A percentile compares a stretch with the other conserved stretches of the same genome.
phyloP scores from a whole-genome alignment of 371 early-diverging fungal species.

The Apophysomyces ossiformis region DNA sequence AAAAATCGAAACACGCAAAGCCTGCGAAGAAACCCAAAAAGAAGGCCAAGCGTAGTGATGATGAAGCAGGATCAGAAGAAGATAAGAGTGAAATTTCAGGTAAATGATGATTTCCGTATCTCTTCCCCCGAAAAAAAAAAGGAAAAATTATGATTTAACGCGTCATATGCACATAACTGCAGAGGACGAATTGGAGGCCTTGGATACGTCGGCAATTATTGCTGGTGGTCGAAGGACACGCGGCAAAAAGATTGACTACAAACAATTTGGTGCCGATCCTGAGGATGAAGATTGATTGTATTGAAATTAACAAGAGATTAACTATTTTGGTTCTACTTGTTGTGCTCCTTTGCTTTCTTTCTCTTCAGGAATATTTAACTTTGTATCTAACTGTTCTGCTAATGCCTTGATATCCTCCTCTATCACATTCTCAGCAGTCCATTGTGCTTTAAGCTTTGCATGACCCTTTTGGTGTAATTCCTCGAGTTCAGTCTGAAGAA shows the following conservation, averaged over 20 bases:
- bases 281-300: slow-evolving; percentile 43
- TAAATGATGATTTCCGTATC: neutral
- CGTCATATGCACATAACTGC: neutral
- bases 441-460: slow-evolving; percentile 50
- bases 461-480: slow-evolving; percentile 34
- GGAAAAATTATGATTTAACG: neutral
- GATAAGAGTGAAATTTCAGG: slow-evolving; percentile 43
- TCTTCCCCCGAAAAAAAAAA: neutral
- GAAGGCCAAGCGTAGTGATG: slow-evolving; percentile 22
- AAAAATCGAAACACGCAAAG: slow-evolving; percentile 7
- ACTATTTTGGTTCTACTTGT: slow-evolving; percentile 1
- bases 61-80: slow-evolving; percentile 33
- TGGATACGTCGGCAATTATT: slow-evolving; percentile 72
- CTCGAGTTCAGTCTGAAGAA: slow-evolving; percentile 42
- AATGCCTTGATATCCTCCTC: slow-evolving; percentile 34
- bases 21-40: slow-evolving; percentile 13
- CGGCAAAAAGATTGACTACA: slow-evolving; percentile 73
- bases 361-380: slow-evolving; percentile 32
- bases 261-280: slow-evolving; percentile 68
- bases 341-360: slow-evolving; percentile 11
- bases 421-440: slow-evolving; percentile 47
- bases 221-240: slow-evolving; percentile 69
- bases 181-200: slow-evolving; percentile 64
- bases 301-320: neutral
- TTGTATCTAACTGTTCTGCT: slow-evolving; percentile 39